Base-by-base conservation (phyloP, 495 filamentous ascomycete genomes). In the Penicillium coffeae region DNA sequence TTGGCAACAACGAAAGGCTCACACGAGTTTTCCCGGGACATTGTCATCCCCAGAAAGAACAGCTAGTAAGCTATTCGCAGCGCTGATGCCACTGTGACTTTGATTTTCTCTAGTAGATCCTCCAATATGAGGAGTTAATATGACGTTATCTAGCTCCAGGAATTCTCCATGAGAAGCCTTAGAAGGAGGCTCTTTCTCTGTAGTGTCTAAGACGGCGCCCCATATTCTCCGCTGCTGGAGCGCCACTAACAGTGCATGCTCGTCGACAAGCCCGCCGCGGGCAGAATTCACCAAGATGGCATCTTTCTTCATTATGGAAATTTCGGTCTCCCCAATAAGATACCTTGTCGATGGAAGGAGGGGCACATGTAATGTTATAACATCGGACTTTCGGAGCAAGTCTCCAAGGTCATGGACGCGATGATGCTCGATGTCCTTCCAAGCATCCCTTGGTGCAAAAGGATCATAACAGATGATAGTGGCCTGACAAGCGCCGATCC, bases 201-300 rank as follows among this genome's bases (percentile, higher is more conserved):
- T 57, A 30, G 56, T 59, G 25, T 66, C 63, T 9, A 66, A 38
- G 15, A 57, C 79, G 12, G 75, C 75, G 3, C 79, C 81, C 19
- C 69, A 74, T 9, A 84, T 76, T 50, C 63, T 62, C 8, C 68
- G 62, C 8, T 73, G 62, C 36, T 55, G 58, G 4, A 83, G 58
- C 2, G 75, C 80, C 12, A 62, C 55, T 1, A 73, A 62, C 0
- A 83, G 53, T 18, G 74, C 78, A 1, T 40, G 50, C 53, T 84
- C 81, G 36, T 82, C 71, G 9, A 84, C 72, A 42, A 83, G 77
- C 0, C 80, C 81, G 4, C 81, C 80, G 2, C 82, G 69, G 15
- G 77, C 74, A 13, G 81, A 71, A 52, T 85, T 83, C 51, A 83
- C 65, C 5, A 85, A 21, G 10, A 84, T 62, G 0, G 73, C 69